Conservation (phyloP, 805 yeast genomes). For the Phaffomyces opuntiae region DNA sequence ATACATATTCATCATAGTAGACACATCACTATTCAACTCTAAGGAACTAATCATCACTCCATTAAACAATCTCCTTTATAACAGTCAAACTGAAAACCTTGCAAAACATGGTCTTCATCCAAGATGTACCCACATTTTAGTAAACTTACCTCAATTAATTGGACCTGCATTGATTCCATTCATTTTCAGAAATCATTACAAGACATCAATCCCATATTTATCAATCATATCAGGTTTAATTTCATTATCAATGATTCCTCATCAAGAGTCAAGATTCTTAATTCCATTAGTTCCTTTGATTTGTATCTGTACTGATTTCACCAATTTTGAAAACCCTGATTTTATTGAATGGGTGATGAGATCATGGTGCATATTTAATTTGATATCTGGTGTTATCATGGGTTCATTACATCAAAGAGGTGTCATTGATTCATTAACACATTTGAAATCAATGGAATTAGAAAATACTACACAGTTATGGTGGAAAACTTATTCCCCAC, state of each 20-base stretch:
- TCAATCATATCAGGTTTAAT: constrained; percentile 56
- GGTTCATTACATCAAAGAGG: constrained; percentile 92
- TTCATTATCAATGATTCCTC: constrained; percentile 68
- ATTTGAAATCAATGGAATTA: constrained; percentile 25
- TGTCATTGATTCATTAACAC: constrained; percentile 56
- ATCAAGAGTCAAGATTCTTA: constrained; percentile 89
- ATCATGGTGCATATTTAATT: constrained; percentile 61
- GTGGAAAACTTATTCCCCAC: constrained; percentile 96
- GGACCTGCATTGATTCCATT: constrained; percentile 64
- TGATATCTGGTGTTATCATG: constrained; percentile 52
- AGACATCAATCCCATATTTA: constrained; percentile 48
- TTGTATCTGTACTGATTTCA: constrained; percentile 49
- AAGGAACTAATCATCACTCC: constrained; percentile 50
- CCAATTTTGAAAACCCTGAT: constrained; percentile 18
- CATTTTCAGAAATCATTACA: constrained; percentile 25
- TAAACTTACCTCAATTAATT: constrained; percentile 71
- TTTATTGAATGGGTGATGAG: constrained; percentile 17
- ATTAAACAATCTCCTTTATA: constrained; percentile 68
- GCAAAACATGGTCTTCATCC: constrained; percentile 81
- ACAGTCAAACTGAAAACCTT: constrained; percentile 50
- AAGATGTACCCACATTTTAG: constrained; percentile 60
- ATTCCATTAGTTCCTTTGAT: constrained; percentile 71
- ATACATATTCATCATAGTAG: constrained; percentile 37
- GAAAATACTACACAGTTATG: constrained; percentile 47
- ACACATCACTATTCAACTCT: constrained; percentile 40